Conservation (phyloP, 495 filamentous ascomycete species). For the Bacidia rubella region DNA sequence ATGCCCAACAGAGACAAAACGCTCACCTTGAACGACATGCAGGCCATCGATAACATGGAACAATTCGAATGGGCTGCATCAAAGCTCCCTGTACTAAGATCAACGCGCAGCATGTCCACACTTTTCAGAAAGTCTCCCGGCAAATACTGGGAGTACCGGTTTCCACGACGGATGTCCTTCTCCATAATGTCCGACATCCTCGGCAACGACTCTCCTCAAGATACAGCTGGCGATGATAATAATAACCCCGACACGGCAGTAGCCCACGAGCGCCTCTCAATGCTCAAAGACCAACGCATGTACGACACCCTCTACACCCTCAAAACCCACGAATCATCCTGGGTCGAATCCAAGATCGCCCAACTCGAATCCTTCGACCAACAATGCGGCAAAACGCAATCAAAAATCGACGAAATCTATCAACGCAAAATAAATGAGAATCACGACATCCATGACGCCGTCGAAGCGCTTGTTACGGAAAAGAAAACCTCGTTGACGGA, state of each 20-base stretch:
- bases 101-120: conserved; percentile 32
- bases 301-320: conserved; percentile 35
- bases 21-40: conserved; percentile 4
- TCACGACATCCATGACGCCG: conserved; percentile 46
- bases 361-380: conserved; percentile 50
- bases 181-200: conserved; percentile 71
- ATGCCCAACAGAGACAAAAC: conserved; percentile 4
- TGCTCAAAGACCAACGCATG: conserved; percentile 49
- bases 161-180: conserved; percentile 77
- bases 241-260: conserved; percentile 22
- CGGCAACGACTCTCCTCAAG: conserved; percentile 17
- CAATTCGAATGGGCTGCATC: conserved; percentile 6
- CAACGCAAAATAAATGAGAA: conserved; percentile 52
- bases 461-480: conserved; percentile 50
- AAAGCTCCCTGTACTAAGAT: conserved; percentile 24
- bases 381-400: conserved; percentile 43
- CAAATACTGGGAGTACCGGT: conserved; percentile 42
- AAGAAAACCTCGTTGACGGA: conserved; percentile 58
- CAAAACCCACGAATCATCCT: conserved; percentile 39
- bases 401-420: conserved; percentile 54
- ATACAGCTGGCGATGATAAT: conserved; percentile 22
- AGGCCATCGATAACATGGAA: conserved; percentile 10
- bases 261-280: conserved; percentile 33
- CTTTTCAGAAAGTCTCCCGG: conserved; percentile 16
- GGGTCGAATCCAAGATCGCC: conserved; percentile 52